Evolutionary conservation across 176 grass and related monocot genomes (phyloP), one percentile per base, ranked within the genome.

Genomic region (Miscanthus lutarioriparius): DNA sequence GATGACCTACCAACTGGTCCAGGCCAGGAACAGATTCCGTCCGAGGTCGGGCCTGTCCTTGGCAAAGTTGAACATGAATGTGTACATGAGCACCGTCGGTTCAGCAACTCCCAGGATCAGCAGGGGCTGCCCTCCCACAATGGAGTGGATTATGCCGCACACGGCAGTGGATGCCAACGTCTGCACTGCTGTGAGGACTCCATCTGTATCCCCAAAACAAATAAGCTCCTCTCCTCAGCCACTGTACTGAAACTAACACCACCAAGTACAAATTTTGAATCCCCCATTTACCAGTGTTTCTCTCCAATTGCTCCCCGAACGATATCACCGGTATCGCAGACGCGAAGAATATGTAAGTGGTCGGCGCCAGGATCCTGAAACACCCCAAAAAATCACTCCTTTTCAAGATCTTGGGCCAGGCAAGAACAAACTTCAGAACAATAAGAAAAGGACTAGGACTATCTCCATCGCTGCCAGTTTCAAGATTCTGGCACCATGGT

Each of bases 301-400:
- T 91, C 82, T 99, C 93, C 83, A 99, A 58, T 44, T 99, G 97
- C 79, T 99, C 97, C 14, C 97, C 97, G 27, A 99, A 99, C 12
- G 97, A 99, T 85, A 99, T 99, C 70, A 99, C 97, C 8, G 97
- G 97, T 80, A 99, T 99, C 37, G 97, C 97, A 0, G 97, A 99
- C 7, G 97, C 93, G 75, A 99, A 99, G 90, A 99, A 99, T 87
- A 99, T 99, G 83, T 99, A 99, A 7, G 97, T 99, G 17, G 97
- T 99, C 1, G 97, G 97, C 75, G 97, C 97, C 9, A 99, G 80
- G 73, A 99, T 96, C 85, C 97, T 98, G 72, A 81, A 76, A 85
- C 40, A 74, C 15, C 22, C 8, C n/a, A 27, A 28, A 82, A 28
- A 16, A 28, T 0, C 17, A 83, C n/a, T 51, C 13, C 80, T 69